Percentiles rank a stretch among this genome's conserved stretches.
phyloP scores from a whole-genome alignment of 768 basidiomycete genomes.

The Boletus vinaceobasis region DNA sequence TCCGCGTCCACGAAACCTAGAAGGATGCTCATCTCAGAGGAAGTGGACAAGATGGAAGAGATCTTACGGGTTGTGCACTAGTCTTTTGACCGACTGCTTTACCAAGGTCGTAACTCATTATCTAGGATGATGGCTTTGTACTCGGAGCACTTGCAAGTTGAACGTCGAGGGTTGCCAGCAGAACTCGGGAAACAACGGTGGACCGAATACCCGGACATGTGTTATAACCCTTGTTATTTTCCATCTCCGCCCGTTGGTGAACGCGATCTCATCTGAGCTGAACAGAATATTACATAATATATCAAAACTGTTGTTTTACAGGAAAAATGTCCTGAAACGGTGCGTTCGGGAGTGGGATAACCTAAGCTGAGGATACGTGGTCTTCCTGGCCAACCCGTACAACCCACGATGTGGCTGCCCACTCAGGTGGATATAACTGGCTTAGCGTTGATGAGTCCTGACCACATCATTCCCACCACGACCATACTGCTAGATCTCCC shows the following conservation, averaged over 20 bases:
- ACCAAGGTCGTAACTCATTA: constrained; percentile 54
- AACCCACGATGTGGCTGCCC: background rate
- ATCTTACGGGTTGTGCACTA: constrained; percentile 52
- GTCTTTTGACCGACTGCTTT: constrained; percentile 62
- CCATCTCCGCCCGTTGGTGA: too few relatives aligned
- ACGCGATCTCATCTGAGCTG: too few relatives aligned
- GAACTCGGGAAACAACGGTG: background rate
- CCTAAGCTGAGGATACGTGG: background rate
- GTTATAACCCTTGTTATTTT: background rate
- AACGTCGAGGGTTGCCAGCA: background rate
- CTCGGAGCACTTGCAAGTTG: too few relatives aligned
- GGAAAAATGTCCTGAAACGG: background rate
- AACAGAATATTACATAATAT: too few relatives aligned
- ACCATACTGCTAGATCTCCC: background rate
- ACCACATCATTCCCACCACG: background rate
- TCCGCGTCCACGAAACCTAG: constrained; percentile 81
- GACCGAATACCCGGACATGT: background rate
- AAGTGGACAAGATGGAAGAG: background rate
- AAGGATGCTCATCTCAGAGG: background rate
- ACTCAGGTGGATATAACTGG: constrained; percentile 1
- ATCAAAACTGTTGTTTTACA: background rate
- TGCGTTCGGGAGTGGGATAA: background rate
- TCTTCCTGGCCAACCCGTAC: background rate
- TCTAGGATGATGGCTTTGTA: too few relatives aligned
- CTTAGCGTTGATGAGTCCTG: background rate